A percentile compares a stretch with the other conserved stretches of the same genome.
phyloP scores from a whole-genome alignment of 495 filamentous ascomycete genomes.

The Daldinia decipiens region DNA sequence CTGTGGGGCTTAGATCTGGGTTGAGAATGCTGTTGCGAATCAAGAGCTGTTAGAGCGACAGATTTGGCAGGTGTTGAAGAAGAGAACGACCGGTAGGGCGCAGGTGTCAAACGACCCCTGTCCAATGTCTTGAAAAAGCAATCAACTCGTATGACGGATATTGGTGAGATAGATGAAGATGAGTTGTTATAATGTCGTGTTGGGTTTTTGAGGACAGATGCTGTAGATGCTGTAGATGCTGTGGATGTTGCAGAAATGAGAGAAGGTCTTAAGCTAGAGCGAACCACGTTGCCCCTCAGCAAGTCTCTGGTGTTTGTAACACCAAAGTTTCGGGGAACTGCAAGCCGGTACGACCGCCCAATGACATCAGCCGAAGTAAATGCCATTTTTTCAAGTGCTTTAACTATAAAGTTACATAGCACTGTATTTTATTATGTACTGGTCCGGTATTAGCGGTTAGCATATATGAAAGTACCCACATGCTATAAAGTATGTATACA shows the following conservation, averaged over 20 bases:
- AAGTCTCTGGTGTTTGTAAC: constrained; percentile 7
- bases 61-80: constrained; percentile 46
- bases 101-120: constrained; percentile 28
- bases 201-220: constrained; percentile 24
- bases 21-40: constrained; percentile 41
- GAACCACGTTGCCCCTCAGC: constrained; percentile 26
- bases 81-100: constrained; percentile 23
- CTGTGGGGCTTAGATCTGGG: constrained; percentile 34
- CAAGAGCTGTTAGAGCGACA: constrained; percentile 23
- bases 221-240: background rate
- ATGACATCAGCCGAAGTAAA: constrained; percentile 32
- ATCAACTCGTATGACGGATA: constrained; percentile 23
- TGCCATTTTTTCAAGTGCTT: constrained; percentile 12
- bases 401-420: constrained; percentile 13
- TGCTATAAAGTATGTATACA: background rate
- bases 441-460: background rate
- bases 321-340: constrained; percentile 24
- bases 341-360: constrained; percentile 38
- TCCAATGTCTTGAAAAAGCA: constrained; percentile 32
- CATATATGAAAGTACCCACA: background rate
- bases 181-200: constrained; percentile 26
- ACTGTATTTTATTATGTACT: background rate
- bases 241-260: background rate
- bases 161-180: constrained; percentile 5
- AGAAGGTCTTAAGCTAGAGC: constrained; percentile 5